These are phyloP conservation scores for Septoria linicola DNA, from an alignment of 2,329 filamentous ascomycete species.

Conservation along the genomic window DNA sequence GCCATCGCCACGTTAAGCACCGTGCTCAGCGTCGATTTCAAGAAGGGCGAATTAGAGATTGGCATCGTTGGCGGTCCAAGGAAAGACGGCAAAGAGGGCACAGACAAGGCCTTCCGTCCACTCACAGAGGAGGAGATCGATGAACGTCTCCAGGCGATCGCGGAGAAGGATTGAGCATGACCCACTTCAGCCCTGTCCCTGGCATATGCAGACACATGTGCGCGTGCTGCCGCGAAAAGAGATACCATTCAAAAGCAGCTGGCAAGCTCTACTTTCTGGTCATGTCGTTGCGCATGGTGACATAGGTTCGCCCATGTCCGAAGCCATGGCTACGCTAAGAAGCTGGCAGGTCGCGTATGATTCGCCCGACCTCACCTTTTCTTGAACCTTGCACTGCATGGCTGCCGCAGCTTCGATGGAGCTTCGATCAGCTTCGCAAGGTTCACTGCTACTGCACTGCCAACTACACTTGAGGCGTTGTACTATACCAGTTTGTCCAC, in stretches of 20 bases:
- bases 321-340: neutral
- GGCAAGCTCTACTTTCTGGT: neutral
- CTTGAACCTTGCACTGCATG: slow-evolving; percentile 7
- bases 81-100: slow-evolving; percentile 78
- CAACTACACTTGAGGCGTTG: slow-evolving; percentile 24
- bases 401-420: slow-evolving; percentile 19
- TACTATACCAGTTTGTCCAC: slow-evolving; percentile 22
- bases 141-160: slow-evolving; percentile 94
- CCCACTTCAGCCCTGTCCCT: slow-evolving; percentile 10
- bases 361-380: slow-evolving; percentile 9
- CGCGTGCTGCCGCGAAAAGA: neutral
- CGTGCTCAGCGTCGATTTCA: slow-evolving; percentile 97
- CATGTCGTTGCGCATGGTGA: neutral
- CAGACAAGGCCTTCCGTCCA: slow-evolving; percentile 75
- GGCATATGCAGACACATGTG: slow-evolving; percentile 19
- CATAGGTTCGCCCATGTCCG: slow-evolving; percentile 2
- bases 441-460: slow-evolving; percentile 21
- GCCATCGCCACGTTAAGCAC: slow-evolving; percentile 94
- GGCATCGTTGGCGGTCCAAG: slow-evolving; percentile 91
- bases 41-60: slow-evolving; percentile 98
- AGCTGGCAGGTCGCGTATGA: slow-evolving; percentile 12
- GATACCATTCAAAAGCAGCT: neutral
- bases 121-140: slow-evolving; percentile 98
- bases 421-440: slow-evolving; percentile 13
- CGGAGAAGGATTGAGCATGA: slow-evolving; percentile 82